These are phyloP conservation scores for Cryptosporidium xiaoi DNA, from an alignment of 169 alveolate species.

Conservation along the genomic window DNA sequence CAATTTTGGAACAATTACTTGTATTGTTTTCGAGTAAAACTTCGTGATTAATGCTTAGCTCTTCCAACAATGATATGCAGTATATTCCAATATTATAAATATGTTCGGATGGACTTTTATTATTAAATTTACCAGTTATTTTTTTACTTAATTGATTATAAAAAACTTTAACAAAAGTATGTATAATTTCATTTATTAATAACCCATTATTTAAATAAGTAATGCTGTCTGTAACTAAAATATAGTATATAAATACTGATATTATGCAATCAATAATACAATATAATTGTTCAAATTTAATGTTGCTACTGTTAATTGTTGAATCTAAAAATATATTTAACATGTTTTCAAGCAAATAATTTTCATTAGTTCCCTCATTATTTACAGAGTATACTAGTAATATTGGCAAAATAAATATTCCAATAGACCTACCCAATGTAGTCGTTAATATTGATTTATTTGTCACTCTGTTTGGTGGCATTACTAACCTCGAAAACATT, in stretches of 20 bases:
- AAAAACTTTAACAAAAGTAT: too few species aligned
- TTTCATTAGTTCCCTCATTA: neutral
- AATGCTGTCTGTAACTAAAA: neutral
- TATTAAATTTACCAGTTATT: too few species aligned
- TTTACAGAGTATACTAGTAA: neutral
- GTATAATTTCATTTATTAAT: too few species aligned
- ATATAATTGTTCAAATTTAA: neutral
- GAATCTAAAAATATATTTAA: slow-evolving; percentile 7
- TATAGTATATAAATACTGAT: slow-evolving; percentile 22
- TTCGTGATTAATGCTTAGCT: too few species aligned
- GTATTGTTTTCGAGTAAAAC: neutral
- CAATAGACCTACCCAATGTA: slow-evolving; percentile 39
- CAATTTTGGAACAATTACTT: neutral
- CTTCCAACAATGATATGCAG: slow-evolving; percentile 31
- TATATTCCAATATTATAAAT: slow-evolving; percentile 3
- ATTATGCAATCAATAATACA: slow-evolving; percentile 49
- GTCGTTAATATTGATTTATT: slow-evolving; percentile 22
- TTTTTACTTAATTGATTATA: too few species aligned
- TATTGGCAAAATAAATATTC: slow-evolving; percentile 35
- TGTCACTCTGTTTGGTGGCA: neutral
- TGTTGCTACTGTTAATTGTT: neutral
- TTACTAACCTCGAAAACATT: too few species aligned
- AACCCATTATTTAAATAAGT: too few species aligned
- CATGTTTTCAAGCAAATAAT: neutral
- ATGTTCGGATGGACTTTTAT: too few species aligned